Base-by-base conservation (phyloP, 2,329 filamentous ascomycete genomes). In the Coniochaeta sp. region DNA sequence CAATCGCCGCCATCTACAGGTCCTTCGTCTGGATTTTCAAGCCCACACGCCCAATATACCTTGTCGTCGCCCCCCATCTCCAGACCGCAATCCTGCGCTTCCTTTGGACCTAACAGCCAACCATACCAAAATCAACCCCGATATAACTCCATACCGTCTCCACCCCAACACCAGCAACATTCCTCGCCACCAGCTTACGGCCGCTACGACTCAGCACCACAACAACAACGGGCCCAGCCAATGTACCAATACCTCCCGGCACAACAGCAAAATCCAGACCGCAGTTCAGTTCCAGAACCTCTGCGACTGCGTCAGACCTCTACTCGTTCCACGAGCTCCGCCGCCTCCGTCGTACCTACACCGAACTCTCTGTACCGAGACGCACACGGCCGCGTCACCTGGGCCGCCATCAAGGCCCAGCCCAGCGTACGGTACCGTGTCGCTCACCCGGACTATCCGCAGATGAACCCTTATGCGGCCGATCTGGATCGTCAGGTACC, bases 391-490 rank as follows among this genome's bases (percentile, higher is more conserved):
- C 56, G 34, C 19, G 36, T 31, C 5, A 58, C 56, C 19, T 43
- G 36, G 36, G 22, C 34, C 9, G 33, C 34, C 2, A 9, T 58
- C 14, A 43, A 44, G 19, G 22, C 56, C 22, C 17, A 24, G 34
- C 34, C 34, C 3, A 58, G 34, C 24, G 38, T 58, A 17, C 34
- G 38, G 33, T 58, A 57, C 50, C 54, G 17, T 11, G 26, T 54
- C 24, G 58, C 59, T 31, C 65, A 66, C 47, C 63, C 64, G 3
- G 65, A 67, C n/a, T 71, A 71, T 55, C 69, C 69, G 19, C 60
- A 65, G 31, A 66, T 72, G 68, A 68, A 65, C 58, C 68, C 69
- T 0, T 70, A 71, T 57, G 63, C 64, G 2, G 60, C 59, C 3
- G 62, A 44, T 9, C 22, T 9, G 31, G 52, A 54, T 44, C 59